Percentiles rank a stretch among this genome's conserved stretches.
Conservation (phyloP, 2,329 filamentous ascomycete genomes). For the Talaromyces sp. region DNA sequence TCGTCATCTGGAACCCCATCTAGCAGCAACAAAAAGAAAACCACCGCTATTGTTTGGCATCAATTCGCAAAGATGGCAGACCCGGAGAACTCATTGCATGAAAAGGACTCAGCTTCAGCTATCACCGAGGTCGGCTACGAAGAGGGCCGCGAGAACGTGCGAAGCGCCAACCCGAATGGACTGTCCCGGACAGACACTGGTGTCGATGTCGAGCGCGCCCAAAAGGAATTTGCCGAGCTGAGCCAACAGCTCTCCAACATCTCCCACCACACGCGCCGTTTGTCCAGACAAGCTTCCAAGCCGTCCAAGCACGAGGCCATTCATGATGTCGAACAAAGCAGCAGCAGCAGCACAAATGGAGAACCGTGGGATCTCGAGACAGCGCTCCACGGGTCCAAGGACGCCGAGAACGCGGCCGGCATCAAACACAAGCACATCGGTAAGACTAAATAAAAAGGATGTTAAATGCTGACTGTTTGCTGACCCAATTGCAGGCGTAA, state of each 20-base stretch:
- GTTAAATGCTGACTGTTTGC: neutral
- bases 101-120: neutral
- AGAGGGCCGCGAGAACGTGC: conserved; percentile 9
- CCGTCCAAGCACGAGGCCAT: conserved; percentile 18
- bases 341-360: conserved; percentile 42
- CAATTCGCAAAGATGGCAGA: neutral
- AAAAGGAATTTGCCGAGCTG: conserved; percentile 38
- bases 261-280: conserved; percentile 29
- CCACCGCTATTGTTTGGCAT: neutral
- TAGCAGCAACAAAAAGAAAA: neutral
- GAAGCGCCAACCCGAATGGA: conserved; percentile 5
- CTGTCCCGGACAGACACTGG: conserved; percentile 29
- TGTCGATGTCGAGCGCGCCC: conserved; percentile 41
- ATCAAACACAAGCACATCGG: conserved; percentile 74
- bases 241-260: conserved; percentile 33
- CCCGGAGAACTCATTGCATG: neutral
- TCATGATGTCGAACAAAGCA: conserved; percentile 56
- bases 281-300: conserved; percentile 29
- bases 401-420: conserved; percentile 67
- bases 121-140: conserved; percentile 4
- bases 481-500: conserved; percentile 46
- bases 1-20: no score
- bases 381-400: conserved; percentile 64
- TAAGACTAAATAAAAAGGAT: conserved; percentile 12
- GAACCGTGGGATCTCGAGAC: conserved; percentile 70